A percentile compares a stretch with the other conserved stretches of the same genome.
Conservation (phyloP, 1,284 basidiomycete species). For the Tylopilus orsonianus region DNA sequence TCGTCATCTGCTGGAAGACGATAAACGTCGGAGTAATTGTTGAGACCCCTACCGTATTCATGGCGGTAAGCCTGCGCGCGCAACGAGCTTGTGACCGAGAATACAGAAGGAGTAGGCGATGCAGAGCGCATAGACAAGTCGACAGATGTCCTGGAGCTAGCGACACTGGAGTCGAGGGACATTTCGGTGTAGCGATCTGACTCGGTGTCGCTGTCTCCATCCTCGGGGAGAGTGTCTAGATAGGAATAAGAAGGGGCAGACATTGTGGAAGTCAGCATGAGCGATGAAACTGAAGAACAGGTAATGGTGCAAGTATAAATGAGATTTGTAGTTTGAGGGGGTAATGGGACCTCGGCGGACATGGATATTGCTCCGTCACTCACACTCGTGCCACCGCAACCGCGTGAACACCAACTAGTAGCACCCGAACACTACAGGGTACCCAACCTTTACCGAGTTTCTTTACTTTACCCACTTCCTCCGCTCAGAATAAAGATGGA, state of each 20-base stretch:
- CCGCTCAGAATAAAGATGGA: conserved; percentile 3
- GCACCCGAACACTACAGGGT: conserved; percentile 24
- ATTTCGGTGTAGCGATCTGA: conserved; percentile 35
- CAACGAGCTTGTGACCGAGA: conserved; percentile 64
- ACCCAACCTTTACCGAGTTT: neutral
- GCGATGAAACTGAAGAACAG: conserved; percentile 4
- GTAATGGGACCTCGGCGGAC: conserved; percentile 30
- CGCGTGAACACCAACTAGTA: conserved; percentile 29
- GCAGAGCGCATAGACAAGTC: conserved; percentile 54
- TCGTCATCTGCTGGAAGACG: conserved; percentile 74
- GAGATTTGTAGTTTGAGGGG: conserved; percentile 17
- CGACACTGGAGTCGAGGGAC: conserved; percentile 41
- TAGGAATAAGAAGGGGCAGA: conserved; percentile 8
- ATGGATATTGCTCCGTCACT: conserved; percentile 35
- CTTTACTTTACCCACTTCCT: neutral
- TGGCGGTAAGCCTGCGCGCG: conserved; percentile 57
- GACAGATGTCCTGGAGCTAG: conserved; percentile 49
- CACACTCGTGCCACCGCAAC: conserved; percentile 26
- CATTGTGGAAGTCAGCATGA: conserved; percentile 26
- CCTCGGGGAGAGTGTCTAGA: conserved; percentile 31
- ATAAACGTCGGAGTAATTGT: conserved; percentile 78
- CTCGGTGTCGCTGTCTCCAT: conserved; percentile 32
- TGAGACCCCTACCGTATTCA: conserved; percentile 68
- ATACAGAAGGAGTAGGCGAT: conserved; percentile 67
- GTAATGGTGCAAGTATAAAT: conserved; percentile 28